Evolutionary conservation across 371 early-diverging fungal genomes (phyloP).

Genomic region (Saksenaea vasiformis): DNA sequence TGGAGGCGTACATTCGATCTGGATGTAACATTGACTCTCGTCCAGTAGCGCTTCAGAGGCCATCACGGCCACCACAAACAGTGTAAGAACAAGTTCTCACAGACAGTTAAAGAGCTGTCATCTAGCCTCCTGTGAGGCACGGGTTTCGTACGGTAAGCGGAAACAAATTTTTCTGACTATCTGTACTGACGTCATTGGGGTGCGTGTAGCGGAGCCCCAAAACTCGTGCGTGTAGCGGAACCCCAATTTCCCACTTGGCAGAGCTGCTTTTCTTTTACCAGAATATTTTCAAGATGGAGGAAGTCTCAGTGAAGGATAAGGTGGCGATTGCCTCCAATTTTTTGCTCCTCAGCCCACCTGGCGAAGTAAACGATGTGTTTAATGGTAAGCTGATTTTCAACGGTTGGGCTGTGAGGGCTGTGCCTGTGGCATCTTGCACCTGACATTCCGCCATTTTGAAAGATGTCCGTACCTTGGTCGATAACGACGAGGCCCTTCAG

Average conservation of each 20-base stretch:
- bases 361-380: conserved; percentile 95
- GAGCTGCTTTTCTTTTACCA: no score
- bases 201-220: background rate
- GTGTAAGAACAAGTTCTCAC: no score
- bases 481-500: conserved; percentile 79
- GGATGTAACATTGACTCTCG: no score
- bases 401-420: background rate
- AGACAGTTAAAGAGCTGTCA: no score
- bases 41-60: no score
- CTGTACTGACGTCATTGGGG: no score
- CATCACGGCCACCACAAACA: background rate
- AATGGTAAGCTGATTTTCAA: conserved; percentile 65
- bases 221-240: no score
- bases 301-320: conserved; percentile 55
- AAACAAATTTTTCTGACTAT: no score
- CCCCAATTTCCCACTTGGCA: no score
- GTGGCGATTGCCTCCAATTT: conserved; percentile 83
- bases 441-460: conserved; percentile 11
- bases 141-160: no score
- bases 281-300: conserved; percentile 17
- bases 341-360: conserved; percentile 89
- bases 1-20: no score
- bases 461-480: conserved; percentile 89
- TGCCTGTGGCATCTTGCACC: background rate
- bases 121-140: no score